These are phyloP conservation scores for Phytophthora sojae DNA, from an alignment of 352 stramenopile species.

Conservation along the genomic window DNA sequence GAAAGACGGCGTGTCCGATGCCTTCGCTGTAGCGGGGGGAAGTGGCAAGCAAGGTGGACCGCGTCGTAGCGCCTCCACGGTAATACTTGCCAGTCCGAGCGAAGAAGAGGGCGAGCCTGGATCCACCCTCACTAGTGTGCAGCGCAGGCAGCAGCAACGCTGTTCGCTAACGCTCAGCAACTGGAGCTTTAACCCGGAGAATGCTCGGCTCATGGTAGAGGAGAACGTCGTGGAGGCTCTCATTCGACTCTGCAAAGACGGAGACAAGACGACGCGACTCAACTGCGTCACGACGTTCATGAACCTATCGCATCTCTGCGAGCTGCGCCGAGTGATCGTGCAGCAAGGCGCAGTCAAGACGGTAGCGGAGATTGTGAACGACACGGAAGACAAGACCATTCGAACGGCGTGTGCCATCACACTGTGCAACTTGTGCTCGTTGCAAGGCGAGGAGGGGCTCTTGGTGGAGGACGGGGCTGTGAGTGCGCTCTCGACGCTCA, in stretches of 20 bases:
- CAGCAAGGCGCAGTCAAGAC: slow-evolving; percentile 80
- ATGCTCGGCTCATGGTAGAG: slow-evolving; percentile 86
- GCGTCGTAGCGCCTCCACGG: slow-evolving; percentile 11
- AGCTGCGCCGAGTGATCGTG: slow-evolving; percentile 67
- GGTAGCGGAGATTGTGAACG: slow-evolving; percentile 74
- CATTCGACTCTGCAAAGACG: slow-evolving; percentile 72
- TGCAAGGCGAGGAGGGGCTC: slow-evolving; percentile 77
- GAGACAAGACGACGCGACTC: slow-evolving; percentile 64
- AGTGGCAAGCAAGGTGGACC: slow-evolving; percentile 6
- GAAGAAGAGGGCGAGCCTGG: slow-evolving; percentile 16
- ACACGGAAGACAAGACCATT: slow-evolving; percentile 69
- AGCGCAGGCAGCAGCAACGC: slow-evolving; percentile 58
- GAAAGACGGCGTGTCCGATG: slow-evolving; percentile 66
- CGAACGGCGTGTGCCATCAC: slow-evolving; percentile 86
- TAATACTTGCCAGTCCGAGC: slow-evolving; percentile 8
- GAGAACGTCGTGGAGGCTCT: slow-evolving; percentile 90
- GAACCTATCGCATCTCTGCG: slow-evolving; percentile 81
- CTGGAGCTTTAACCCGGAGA: slow-evolving; percentile 89
- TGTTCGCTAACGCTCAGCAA: slow-evolving; percentile 89
- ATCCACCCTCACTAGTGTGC: slow-evolving; percentile 24
- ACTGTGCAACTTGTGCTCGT: slow-evolving; percentile 87
- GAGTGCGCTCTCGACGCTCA: slow-evolving; percentile 80
- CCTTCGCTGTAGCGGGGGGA: slow-evolving; percentile 30
- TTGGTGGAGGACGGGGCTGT: slow-evolving; percentile 88
- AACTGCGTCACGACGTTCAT: slow-evolving; percentile 89